Evolutionary conservation across 2,329 filamentous ascomycete genomes (phyloP).

Genomic region (Penicillium sp.): DNA sequence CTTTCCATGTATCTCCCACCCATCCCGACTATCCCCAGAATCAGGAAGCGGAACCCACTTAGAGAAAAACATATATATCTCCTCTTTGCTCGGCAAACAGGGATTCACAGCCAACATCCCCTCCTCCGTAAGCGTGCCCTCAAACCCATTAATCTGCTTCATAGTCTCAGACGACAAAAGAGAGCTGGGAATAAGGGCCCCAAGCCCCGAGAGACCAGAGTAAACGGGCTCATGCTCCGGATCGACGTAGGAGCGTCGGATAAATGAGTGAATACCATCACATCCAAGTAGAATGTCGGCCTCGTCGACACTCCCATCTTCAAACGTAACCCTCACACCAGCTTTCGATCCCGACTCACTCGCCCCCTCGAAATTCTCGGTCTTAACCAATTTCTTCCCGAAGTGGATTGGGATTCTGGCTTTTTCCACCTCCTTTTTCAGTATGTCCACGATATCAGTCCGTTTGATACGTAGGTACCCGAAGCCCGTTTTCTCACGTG

Average conservation of each 20-base stretch:
- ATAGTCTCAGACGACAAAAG: background rate
- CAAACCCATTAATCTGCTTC: conserved; percentile 20
- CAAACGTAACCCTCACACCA: conserved; percentile 26
- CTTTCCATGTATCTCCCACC: conserved; percentile 32
- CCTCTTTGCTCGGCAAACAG: conserved; percentile 23
- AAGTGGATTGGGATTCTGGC: conserved; percentile 28
- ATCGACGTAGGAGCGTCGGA: conserved; percentile 33
- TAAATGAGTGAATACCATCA: conserved; percentile 43
- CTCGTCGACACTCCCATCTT: conserved; percentile 27
- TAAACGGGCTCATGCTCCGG: conserved; percentile 30
- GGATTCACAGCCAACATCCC: conserved; percentile 29
- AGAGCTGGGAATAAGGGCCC: conserved; percentile 16
- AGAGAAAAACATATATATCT: conserved; percentile 34
- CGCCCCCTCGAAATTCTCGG: conserved; percentile 20
- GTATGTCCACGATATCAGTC: conserved; percentile 27
- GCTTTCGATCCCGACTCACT: background rate
- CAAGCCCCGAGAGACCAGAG: conserved; percentile 30
- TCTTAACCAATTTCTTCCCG: conserved; percentile 19
- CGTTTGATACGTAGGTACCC: conserved; percentile 32
- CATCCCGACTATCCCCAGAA: conserved; percentile 28
- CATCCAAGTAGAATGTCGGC: conserved; percentile 39
- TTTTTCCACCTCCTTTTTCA: conserved; percentile 23
- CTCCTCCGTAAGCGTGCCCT: conserved; percentile 30
- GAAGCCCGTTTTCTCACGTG: conserved; percentile 27
- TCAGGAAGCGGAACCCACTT: conserved; percentile 28